Evolutionary conservation across 2,329 filamentous ascomycete species (phyloP), one percentile per base, ranked within the genome.

Genomic region (Knoxdaviesia capensis): DNA sequence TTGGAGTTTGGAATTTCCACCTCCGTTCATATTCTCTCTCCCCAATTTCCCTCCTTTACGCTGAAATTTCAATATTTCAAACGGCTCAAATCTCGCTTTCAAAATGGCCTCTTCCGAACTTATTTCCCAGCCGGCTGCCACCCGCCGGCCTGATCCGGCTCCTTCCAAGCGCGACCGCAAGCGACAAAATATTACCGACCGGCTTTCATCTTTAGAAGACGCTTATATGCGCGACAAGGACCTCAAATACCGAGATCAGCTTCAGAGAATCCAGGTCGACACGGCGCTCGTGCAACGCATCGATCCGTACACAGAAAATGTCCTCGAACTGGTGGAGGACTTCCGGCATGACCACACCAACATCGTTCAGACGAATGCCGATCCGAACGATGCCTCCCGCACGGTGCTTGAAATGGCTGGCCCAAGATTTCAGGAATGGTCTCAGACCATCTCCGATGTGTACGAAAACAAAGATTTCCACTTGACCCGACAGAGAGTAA

Each of bases 201-300:
- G 81, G 48, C 71, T 94, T 6, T 70, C 74, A 36, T 72, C 77
- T 43, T 76, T 94, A 59, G 77, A 79, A 43, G 74, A 80, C 42
- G 77, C 77, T 49, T 88, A 94, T 59, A 74, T 76, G 48, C 73
- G 79, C 48, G 86, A 93, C 54, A 74, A 83, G 48, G 85, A 94
- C 57, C 66, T 72, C 47, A 77, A 85, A 52, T 96, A 93, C 59
- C 77, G 87, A 47, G 82, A 90, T 49, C 85, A 94, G 59, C 71
- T 94, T 2, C 80, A 90, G 53, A 84, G 84, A 49, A 75, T 94
- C n/a, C 87, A 94, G 60, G 77, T 84, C 48, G 87, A 94, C 58
- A 86, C 87, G 61, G 83, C 74, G 45, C 69, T 93, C 38, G 84
- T 94, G 49, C 77, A 85, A 57, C 77, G 82, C 50, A 82, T 90